Percentiles rank a stretch among this genome's conserved stretches.
phyloP scores from a whole-genome alignment of 345 rosid genomes.

The Euphorbia pulcherrima region DNA sequence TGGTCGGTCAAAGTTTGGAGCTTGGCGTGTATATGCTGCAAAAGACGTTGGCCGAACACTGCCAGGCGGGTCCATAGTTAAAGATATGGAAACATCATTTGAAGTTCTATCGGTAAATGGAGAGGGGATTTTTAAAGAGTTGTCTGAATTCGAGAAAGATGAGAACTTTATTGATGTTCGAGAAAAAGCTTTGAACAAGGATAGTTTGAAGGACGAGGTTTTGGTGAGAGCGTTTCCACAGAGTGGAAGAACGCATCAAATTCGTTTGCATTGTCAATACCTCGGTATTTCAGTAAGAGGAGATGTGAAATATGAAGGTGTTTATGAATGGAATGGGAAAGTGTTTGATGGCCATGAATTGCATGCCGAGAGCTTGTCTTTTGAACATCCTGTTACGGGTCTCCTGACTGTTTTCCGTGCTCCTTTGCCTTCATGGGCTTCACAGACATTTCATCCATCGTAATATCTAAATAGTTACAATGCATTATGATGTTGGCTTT shows the following conservation, averaged over 20 bases:
- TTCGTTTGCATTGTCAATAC: conserved; percentile 84
- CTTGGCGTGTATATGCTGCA: conserved; percentile 80
- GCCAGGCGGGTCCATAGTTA: conserved; percentile 78
- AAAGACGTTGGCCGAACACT: conserved; percentile 64
- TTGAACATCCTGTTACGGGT: conserved; percentile 68
- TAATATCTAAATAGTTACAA: conserved; percentile 11
- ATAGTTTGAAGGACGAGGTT: conserved; percentile 42
- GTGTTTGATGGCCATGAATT: conserved; percentile 59
- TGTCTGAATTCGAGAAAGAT: conserved; percentile 22
- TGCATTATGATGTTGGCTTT: neutral
- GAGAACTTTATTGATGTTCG: conserved; percentile 39
- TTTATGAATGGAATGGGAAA: conserved; percentile 60
- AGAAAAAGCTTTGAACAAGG: conserved; percentile 33
- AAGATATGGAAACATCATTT: conserved; percentile 83
- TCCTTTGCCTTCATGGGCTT: conserved; percentile 69
- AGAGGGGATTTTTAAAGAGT: conserved; percentile 20
- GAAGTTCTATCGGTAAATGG: conserved; percentile 65
- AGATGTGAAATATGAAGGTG: conserved; percentile 88
- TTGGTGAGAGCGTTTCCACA: conserved; percentile 69
- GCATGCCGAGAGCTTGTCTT: conserved; percentile 77
- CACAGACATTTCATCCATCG: conserved; percentile 16
- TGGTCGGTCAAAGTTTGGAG: conserved; percentile 89
- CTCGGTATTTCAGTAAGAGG: conserved; percentile 75
- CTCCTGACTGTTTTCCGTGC: conserved; percentile 40
- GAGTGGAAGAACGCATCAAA: conserved; percentile 93